Percentiles rank a stretch among this genome's conserved stretches.
These are phyloP conservation scores for Mortierella sp. DNA, from an alignment of 371 early-diverging fungal genomes.

Conservation along the genomic window DNA sequence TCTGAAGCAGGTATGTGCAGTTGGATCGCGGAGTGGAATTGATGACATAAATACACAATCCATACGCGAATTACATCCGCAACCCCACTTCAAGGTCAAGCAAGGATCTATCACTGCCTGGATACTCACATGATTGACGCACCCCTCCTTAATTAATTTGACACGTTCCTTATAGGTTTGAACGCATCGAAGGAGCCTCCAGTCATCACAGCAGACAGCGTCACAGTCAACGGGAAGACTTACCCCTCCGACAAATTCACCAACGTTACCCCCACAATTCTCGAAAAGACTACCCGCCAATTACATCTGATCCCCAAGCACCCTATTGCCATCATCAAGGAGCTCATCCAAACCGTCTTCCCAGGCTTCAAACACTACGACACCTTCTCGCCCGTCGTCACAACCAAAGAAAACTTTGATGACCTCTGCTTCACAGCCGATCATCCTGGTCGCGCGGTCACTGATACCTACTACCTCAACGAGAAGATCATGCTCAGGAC, in stretches of 20 bases:
- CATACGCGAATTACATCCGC: neutral
- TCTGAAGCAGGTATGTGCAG: conserved; percentile 28
- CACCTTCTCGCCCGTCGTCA: conserved; percentile 84
- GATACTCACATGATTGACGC: neutral
- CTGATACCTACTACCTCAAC: conserved; percentile 97
- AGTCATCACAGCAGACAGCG: conserved; percentile 41
- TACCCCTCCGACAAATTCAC: conserved; percentile 80
- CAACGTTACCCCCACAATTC: conserved; percentile 85
- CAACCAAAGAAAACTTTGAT: conserved; percentile 93
- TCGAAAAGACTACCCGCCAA: conserved; percentile 82
- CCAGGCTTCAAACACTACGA: conserved; percentile 76
- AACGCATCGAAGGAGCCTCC: conserved; percentile 39
- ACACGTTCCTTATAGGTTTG: neutral
- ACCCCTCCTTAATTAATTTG: neutral
- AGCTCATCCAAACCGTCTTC: conserved; percentile 83
- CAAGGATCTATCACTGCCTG: too few relatives aligned
- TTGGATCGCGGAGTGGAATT: neutral
- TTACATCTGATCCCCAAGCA: conserved; percentile 89
- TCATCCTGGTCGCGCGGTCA: conserved; percentile 86
- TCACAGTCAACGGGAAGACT: conserved; percentile 66
- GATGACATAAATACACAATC: neutral
- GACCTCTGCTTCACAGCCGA: conserved; percentile 85
- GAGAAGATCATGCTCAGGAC: conserved; percentile 85
- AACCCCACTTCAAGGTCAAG: neutral
- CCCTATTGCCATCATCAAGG: conserved; percentile 90